These are phyloP conservation scores for Talaromyces islandicus DNA, from an alignment of 2,329 filamentous ascomycete genomes.

Conservation along the genomic window DNA sequence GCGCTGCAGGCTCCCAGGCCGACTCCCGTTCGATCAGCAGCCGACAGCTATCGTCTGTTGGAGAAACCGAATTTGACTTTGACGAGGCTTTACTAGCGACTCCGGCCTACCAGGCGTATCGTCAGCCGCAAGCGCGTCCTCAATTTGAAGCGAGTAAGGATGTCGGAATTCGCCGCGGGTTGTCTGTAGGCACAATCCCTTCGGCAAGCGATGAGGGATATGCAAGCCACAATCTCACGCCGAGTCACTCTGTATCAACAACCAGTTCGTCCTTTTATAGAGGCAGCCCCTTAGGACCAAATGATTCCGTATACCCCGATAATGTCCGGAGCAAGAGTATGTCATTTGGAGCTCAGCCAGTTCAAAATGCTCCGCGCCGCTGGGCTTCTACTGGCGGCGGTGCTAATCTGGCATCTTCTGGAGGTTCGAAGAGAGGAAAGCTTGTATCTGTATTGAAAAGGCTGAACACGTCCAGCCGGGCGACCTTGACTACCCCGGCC, in stretches of 20 bases:
- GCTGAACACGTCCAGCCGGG: constrained; percentile 12
- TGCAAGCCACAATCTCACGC: constrained; percentile 16
- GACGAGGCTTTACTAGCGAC: constrained; percentile 23
- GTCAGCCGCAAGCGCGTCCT: constrained; percentile 11
- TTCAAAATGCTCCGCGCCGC: constrained; percentile 10
- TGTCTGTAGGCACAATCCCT: constrained; percentile 14
- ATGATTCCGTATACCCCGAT: constrained; percentile 11
- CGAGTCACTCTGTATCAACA: constrained; percentile 10
- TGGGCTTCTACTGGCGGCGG: constrained; percentile 15
- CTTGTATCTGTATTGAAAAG: constrained; percentile 16
- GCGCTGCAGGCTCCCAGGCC: constrained; percentile 20
- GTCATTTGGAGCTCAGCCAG: constrained; percentile 10
- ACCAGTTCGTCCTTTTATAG: constrained; percentile 1
- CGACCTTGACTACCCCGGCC: constrained; percentile 9
- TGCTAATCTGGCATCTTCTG: constrained; percentile 2
- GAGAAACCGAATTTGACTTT: constrained; percentile 28
- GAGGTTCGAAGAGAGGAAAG: constrained; percentile 16
- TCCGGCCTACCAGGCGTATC: constrained; percentile 21
- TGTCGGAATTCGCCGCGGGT: constrained; percentile 5
- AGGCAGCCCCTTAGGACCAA: constrained; percentile 13
- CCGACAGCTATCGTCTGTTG: constrained; percentile 18
- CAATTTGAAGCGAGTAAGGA: background rate
- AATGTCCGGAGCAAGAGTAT: constrained; percentile 17
- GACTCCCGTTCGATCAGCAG: constrained; percentile 20
- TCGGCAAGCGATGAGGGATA: constrained; percentile 23